Base-by-base conservation (phyloP, 2,329 filamentous ascomycete species). In the Exophiala dermatitidis region DNA sequence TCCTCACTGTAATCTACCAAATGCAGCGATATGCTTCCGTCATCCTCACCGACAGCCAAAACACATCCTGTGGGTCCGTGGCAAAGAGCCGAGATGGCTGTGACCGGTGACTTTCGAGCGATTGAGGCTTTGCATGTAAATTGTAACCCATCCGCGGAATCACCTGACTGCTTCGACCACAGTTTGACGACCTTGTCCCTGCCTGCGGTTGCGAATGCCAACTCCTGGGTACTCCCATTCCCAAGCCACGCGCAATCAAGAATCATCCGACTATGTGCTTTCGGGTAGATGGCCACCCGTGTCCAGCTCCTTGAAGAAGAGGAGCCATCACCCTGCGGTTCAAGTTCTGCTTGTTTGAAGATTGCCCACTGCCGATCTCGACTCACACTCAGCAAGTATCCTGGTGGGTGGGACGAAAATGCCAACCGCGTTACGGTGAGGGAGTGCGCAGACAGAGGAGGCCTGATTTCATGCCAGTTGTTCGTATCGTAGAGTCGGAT, bases 191-290 rank as follows among this genome's bases (percentile, higher is more conserved):
- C 78, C 72, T 94, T 97, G 69, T 98, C 93, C 63, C 93, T 79
- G 2, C 90, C 89, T 1, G 90, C 91, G 0, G 93, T 98, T 8
- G 86, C 86, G 69, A 98, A 98, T 30, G 78, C 68, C 3, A 69
- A 62, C 5, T 67, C 65, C 5, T 65, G 65, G 4, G 19, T 19
- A 19, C 19, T 19, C 19, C 65, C 53, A 0, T 61, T 38, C 1
- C 85, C 85, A 1, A 85, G 84, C 91, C 93, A 98, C 2, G 87
- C 82, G 1, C 83, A 86, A 66, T 90, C 89, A 9, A 97, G 76
- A 43, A 98, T 90, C 90, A 98, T 97, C 54, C 93, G 78, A 3
- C 86, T 78, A 68, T 98, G 93, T 0, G 88, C 91, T 70, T 95
- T 96, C 1, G 82, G 80, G 63, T 95, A 89, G 2, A 79, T 74